A percentile compares a stretch with the other conserved stretches of the same genome.
phyloP scores from a whole-genome alignment of 2,329 filamentous ascomycete species.

The Ceratocystis ficicola region DNA sequence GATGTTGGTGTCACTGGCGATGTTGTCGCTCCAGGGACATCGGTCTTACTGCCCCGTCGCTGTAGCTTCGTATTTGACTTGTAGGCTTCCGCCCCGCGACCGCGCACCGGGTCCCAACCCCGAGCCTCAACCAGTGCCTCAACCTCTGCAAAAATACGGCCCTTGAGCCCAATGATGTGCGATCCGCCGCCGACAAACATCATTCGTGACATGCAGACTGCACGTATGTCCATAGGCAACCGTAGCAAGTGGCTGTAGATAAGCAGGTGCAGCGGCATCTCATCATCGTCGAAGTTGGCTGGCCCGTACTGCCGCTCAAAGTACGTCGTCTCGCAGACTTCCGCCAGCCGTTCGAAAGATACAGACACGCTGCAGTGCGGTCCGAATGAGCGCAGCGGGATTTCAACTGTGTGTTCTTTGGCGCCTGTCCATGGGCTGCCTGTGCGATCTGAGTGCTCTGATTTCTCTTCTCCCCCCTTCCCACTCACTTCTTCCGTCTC shows the following conservation, averaged over 20 bases:
- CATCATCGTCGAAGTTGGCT: constrained; percentile 69
- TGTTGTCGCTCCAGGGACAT: too few species aligned
- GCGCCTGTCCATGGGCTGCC: constrained; percentile 1
- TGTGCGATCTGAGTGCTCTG: constrained; percentile 24
- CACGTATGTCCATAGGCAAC: constrained; percentile 69
- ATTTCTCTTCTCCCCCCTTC: constrained; percentile 1
- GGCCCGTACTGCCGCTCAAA: constrained; percentile 46
- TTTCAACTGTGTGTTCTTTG: constrained; percentile 27
- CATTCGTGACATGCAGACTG: constrained; percentile 77
- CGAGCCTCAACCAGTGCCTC: constrained; percentile 50
- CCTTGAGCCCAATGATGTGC: constrained; percentile 65
- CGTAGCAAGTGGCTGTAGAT: constrained; percentile 64
- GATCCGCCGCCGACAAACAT: constrained; percentile 75
- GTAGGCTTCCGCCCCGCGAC: constrained; percentile 50
- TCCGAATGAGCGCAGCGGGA: constrained; percentile 37
- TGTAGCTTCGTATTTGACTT: constrained; percentile 35
- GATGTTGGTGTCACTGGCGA: too few species aligned
- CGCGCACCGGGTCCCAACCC: constrained; percentile 68
- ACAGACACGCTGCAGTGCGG: constrained; percentile 48
- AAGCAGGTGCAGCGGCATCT: constrained; percentile 63
- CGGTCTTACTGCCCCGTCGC: constrained; percentile 25
- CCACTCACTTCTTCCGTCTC: constrained; percentile 32
- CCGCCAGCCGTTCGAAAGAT: constrained; percentile 56
- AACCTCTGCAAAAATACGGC: constrained; percentile 65
- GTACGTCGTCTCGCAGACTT: constrained; percentile 63